These are phyloP conservation scores for Wickerhamiella nectarea DNA, from an alignment of 805 yeast species.

Conservation along the genomic window DNA sequence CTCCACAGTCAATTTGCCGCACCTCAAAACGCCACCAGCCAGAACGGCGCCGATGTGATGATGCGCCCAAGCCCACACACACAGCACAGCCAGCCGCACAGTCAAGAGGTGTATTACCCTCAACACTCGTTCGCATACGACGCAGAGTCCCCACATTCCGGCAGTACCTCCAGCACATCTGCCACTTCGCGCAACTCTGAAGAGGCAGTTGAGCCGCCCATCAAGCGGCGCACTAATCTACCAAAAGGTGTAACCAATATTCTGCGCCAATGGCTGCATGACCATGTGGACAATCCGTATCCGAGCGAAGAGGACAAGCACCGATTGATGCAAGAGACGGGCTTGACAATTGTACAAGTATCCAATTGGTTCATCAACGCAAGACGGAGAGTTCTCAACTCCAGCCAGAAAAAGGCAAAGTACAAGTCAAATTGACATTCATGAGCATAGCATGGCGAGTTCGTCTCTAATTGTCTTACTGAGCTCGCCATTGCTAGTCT, in stretches of 20 bases:
- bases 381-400: constrained; percentile 53
- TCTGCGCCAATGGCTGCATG: constrained; percentile 57
- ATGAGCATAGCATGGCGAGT: not conserved
- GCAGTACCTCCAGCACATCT: constrained; percentile 14
- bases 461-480: too few relatives aligned
- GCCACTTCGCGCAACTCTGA: constrained; percentile 9
- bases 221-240: constrained; percentile 47
- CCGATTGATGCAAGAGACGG: constrained; percentile 54
- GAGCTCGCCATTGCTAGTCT: too few relatives aligned
- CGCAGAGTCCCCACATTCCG: not conserved
- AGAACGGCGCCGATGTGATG: not conserved
- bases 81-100: not conserved
- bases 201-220: constrained; percentile 2
- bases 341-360: constrained; percentile 66
- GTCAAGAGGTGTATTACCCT: not conserved
- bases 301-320: constrained; percentile 71
- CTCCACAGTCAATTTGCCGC: not conserved
- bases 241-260: constrained; percentile 68
- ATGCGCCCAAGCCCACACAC: too few relatives aligned
- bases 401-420: constrained; percentile 19
- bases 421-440: not conserved
- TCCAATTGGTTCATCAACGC: constrained; percentile 85
- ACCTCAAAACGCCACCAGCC: too few relatives aligned
- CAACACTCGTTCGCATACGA: not conserved
- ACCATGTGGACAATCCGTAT: constrained; percentile 67